Base-by-base conservation (phyloP, 306 rosid species). In the Oxytropis ochrocephala region DNA sequence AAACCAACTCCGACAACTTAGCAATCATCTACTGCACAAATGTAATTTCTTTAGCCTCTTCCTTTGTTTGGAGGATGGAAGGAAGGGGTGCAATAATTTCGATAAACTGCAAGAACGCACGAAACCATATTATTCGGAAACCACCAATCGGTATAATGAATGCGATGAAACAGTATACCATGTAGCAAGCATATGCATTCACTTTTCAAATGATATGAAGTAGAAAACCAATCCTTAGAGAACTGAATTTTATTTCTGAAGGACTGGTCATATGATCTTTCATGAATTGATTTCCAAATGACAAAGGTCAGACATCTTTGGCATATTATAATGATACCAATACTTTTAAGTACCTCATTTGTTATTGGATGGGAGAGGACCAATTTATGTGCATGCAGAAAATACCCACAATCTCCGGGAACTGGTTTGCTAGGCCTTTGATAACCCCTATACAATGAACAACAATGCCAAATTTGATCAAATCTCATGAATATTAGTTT, bases 401-500 rank as follows among this genome's bases (percentile, higher is more conserved):
- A 39, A 78, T 89, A 91, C 60, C 99, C 96, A 84, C 91, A 85
- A 75, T 94, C 97, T 64, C 99, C 99, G 19, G 99, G 98, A 78
- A 90, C 92, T 47, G 98, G 87, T 56, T 81, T 86, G n/a, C 54
- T 19, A 21, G 97, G 96, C 67, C 85, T 86, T 43, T 46, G 75
- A 82, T 90, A 94, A n/a, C 96, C 97, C 69, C 97, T 94, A 46
- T 17, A 57, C 12, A 55, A 48, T 13, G 19, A 42, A 21, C 39
- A 44, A 41, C 71, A 49, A 71, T 42, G 33, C 5, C 5, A n/a
- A 64, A 41, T 13, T 44, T 30, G 14, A 41, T 44, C 49, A 72
- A 63, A 44, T 32, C 70, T 69, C 39, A 39, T 24, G 32, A 8
- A 72, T 46, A 51, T 43, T 30, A 8, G 30, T 57, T 47, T 43